These are phyloP conservation scores for Cercophora samala DNA, from an alignment of 495 filamentous ascomycete genomes.

Conservation along the genomic window DNA sequence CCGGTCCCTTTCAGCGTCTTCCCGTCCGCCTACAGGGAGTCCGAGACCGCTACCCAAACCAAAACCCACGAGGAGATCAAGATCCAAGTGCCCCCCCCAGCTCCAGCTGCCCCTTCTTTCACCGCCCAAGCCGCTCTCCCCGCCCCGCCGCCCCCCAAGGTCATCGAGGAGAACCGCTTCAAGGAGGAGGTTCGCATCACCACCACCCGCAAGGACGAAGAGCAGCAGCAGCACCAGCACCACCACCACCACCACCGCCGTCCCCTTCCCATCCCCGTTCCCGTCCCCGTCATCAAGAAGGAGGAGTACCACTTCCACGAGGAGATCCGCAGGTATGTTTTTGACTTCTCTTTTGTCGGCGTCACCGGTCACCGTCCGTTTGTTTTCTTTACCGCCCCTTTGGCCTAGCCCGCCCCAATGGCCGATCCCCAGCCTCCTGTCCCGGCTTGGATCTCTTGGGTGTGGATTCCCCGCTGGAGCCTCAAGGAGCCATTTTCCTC, in stretches of 20 bases:
- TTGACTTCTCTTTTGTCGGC: constrained; percentile 14
- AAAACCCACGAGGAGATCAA: constrained; percentile 76
- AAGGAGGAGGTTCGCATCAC: constrained; percentile 79
- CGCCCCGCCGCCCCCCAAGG: constrained; percentile 39
- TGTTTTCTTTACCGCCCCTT: constrained; percentile 4
- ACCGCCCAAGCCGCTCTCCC: constrained; percentile 58
- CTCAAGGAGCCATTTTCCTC: background rate
- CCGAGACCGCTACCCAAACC: constrained; percentile 72
- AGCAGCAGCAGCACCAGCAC: too few relatives aligned
- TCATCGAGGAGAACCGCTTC: constrained; percentile 58
- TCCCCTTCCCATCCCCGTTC: constrained; percentile 42
- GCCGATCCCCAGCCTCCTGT: constrained; percentile 5
- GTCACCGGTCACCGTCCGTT: background rate
- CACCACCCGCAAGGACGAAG: constrained; percentile 65
- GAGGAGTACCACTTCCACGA: constrained; percentile 53
- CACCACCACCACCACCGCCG: constrained; percentile 61
- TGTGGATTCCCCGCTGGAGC: background rate
- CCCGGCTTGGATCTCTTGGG: background rate
- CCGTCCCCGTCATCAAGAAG: constrained; percentile 20
- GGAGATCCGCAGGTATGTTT: constrained; percentile 41
- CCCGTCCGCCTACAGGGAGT: constrained; percentile 96
- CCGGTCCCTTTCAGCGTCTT: constrained; percentile 99
- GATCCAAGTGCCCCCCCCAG: constrained; percentile 75
- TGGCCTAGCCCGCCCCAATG: background rate
- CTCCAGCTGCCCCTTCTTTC: constrained; percentile 68